A percentile compares a stretch with the other conserved stretches of the same genome.
These are phyloP conservation scores for Saccharomycopsis javanensis DNA, from an alignment of 805 yeast species.

Conservation along the genomic window DNA sequence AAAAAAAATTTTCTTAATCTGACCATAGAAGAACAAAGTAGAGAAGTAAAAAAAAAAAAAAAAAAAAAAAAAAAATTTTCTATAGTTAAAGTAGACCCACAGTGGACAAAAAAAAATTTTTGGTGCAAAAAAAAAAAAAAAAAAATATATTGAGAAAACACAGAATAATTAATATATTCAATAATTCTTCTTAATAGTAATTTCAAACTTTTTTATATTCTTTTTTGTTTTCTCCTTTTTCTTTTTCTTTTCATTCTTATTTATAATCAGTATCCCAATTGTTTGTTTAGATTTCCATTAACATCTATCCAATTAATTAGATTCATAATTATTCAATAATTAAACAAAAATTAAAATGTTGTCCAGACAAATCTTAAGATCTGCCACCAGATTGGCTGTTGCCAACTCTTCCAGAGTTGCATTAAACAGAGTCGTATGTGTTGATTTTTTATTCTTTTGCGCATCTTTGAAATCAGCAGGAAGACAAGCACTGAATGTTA, in stretches of 20 bases:
- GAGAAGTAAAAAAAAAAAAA: no score
- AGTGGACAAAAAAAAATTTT: background rate
- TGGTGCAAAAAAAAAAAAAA: background rate
- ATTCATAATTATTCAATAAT: background rate
- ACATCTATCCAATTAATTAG: background rate
- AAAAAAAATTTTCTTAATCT: background rate
- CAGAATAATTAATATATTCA: no score
- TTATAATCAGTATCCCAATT: background rate
- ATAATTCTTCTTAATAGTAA: background rate
- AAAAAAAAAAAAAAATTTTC: background rate
- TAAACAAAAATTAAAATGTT: constrained; percentile 42
- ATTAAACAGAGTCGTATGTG: constrained; percentile 37
- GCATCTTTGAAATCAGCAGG: no score
- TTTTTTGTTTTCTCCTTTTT: background rate
- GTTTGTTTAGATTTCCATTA: background rate
- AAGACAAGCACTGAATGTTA: no score
- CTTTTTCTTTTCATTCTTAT: background rate
- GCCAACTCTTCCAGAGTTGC: constrained; percentile 39
- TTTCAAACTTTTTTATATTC: background rate
- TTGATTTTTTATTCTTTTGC: background rate
- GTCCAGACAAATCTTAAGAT: constrained; percentile 80
- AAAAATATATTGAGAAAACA: background rate
- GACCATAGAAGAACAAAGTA: background rate
- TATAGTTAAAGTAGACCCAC: background rate
- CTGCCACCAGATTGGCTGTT: constrained; percentile 72